Evolutionary conservation across 2,329 filamentous ascomycete genomes (phyloP), one percentile per base, ranked within the genome.

Genomic region (Ceratocystis huliohia): DNA sequence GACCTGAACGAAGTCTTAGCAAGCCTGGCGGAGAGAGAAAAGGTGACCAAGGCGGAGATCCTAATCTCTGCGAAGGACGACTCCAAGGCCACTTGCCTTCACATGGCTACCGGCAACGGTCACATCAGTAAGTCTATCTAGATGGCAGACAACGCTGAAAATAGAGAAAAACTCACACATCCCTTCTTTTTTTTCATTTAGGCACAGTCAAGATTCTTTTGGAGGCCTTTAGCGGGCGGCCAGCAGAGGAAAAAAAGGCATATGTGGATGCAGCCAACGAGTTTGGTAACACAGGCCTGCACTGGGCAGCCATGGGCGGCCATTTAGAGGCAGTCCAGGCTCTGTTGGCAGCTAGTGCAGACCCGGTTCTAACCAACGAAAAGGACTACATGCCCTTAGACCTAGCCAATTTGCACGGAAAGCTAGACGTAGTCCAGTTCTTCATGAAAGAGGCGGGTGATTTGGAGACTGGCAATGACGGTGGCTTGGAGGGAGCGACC

Each of bases 31-130:
- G 76, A 81, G 70, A 82, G 86, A 67, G 84, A 91, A 73, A 80
- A 78, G 67, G 80, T 79, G 63, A 75, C 83, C 0, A 74, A 81
- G 1, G 80, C 83, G n/a, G 82, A 86, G 66, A 81, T 96, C 68
- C 75, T 96, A 61, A 75, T 81, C 63, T 83, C 84, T 15, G 88
- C 88, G 28, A 84, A 85, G 70, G 91, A 96, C 73, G 81, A 84
- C 53, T 83, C 86, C 70, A 89, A 87, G 70, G 88, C 89, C 66
- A 95, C 91, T 69, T 88, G 87, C 61, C 76, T 97, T 73, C 94
- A 99, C 77, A 96, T 95, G 84, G 91, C 92, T 6, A 86, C 90
- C 28, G 94, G 90, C 30, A 99, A 99, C 74, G 93, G 93, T 1
- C 88, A 96, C 73, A 73, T 84, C 68, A 88, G 91, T 92, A 81